Percentiles rank a stretch among this genome's conserved stretches.
These are phyloP conservation scores for Tetrahymena thermophila DNA, from an alignment of 73 alveolate species.

Conservation along the genomic window DNA sequence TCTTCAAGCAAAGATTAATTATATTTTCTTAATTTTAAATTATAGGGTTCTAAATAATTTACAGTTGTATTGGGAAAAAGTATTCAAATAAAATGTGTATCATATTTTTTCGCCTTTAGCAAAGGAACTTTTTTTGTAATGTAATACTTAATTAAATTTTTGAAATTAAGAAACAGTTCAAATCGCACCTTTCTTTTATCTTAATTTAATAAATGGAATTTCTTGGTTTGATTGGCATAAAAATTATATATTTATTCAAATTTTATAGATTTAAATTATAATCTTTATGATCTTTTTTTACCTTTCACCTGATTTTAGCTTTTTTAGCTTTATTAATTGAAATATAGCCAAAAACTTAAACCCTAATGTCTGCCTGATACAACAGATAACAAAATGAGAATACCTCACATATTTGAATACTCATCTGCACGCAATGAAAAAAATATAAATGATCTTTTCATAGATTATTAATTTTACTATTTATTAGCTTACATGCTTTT, in stretches of 20 bases:
- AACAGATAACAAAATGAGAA: too few relatives aligned
- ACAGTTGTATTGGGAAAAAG: too few relatives aligned
- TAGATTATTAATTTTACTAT: too few relatives aligned
- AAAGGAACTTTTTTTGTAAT: not conserved
- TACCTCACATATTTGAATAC: too few relatives aligned
- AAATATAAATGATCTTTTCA: not conserved
- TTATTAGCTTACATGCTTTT: not conserved
- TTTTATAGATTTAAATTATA: not conserved
- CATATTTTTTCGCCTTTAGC: not conserved
- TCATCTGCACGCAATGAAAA: too few relatives aligned
- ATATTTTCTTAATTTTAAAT: too few relatives aligned
- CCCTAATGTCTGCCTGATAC: too few relatives aligned
- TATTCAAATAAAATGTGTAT: too few relatives aligned
- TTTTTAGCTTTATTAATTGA: not conserved
- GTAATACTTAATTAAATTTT: too few relatives aligned
- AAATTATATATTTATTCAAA: not conserved
- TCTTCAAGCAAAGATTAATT: too few relatives aligned
- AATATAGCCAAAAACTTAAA: too few relatives aligned
- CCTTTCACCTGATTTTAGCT: not conserved
- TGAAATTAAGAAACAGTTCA: not conserved
- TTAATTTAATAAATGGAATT: not conserved
- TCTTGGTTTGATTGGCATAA: not conserved
- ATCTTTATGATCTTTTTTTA: not conserved
- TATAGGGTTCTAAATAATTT: too few relatives aligned
- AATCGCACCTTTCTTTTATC: not conserved